Base-by-base conservation (phyloP, 1,284 basidiomycete species). In the Microbotryum saponariae region DNA sequence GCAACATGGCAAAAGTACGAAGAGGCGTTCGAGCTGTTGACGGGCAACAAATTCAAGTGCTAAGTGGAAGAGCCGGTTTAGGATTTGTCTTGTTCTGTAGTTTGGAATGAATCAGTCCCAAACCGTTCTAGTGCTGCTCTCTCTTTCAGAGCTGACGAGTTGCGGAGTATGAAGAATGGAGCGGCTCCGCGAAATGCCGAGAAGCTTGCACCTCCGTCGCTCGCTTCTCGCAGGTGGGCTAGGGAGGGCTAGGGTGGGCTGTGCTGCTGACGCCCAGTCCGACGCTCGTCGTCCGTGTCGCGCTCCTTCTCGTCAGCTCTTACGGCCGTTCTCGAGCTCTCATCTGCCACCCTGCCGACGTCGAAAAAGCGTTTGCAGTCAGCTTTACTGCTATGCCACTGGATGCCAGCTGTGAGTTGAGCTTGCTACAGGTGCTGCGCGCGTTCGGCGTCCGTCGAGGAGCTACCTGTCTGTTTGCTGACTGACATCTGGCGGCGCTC, bases 1-100 rank as follows among this genome's bases (percentile, higher is more conserved):
- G 88, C 86, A 58, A 96, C 92, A 20, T 82, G 79, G 74, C 76
- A 81, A 55, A 82, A 89, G 75, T 96, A 96, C 75, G 77, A 82
- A 66, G 88, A 91, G 73, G 89, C 86, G 5, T 83, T 86, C 58
- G 79, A 84, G 71, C 76, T 86, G 73, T 77, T 93, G 64, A 86
- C 82, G 52, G 79, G 79, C 18, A 59, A 51, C 20, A 66, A 69
- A 29, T 73, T 72, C 42, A 48, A 44, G 9, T 50, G 51, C 44
- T 49, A 16, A 21, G 6, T 10, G 23, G 21, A 18, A 29, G 10
- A 21, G 37, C 4, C 33, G 9, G 6, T 37, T 21, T 18, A 12
- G 51, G 8, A n/a, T 16, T 21, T 37, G 8, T 27, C 9, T 14
- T 37, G 5, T 37, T 29, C 21, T 21, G 25, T 6, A 29, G 25